phyloP scores from a whole-genome alignment of 75 land plant species.

The Pinus taeda region DNA sequence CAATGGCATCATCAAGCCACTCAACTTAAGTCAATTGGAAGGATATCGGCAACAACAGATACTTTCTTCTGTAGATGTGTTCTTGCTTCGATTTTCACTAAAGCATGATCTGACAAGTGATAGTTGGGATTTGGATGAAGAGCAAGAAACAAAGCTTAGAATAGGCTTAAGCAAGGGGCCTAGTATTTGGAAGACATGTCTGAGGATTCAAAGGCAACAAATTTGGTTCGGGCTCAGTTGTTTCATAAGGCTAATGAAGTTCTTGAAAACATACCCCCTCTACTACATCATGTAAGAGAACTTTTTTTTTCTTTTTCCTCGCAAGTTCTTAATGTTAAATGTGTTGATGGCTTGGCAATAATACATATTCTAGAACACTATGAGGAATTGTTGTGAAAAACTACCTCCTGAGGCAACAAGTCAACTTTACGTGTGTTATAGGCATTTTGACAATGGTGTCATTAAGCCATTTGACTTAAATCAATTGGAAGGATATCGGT shows the following conservation, averaged over 20 bases:
- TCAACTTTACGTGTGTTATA: conserved; percentile 59
- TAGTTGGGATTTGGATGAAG: conserved; percentile 23
- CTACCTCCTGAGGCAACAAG: conserved; percentile 16
- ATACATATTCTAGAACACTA: conserved; percentile 75
- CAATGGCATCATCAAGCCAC: conserved; percentile 67
- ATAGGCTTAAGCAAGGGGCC: conserved; percentile 26
- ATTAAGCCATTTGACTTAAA: conserved; percentile 75
- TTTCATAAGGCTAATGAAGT: no score
- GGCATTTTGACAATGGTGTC: conserved; percentile 70
- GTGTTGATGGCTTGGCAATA: conserved; percentile 87
- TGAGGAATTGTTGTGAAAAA: conserved; percentile 27
- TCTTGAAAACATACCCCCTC: conserved; percentile 62
- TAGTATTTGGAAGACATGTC: no score
- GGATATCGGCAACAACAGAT: conserved; percentile 83
- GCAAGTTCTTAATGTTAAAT: conserved; percentile 85
- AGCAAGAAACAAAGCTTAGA: conserved; percentile 15
- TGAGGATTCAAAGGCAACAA: no score
- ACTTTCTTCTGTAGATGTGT: conserved; percentile 21
- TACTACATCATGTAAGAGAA: conserved; percentile 66
- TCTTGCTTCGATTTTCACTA: conserved; percentile 12
- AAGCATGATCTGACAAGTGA: conserved; percentile 17
- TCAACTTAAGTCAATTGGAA: conserved; percentile 63
- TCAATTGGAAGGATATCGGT: conserved; percentile 75
- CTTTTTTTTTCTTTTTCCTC: conserved; percentile 59
- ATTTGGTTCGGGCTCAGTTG: no score